Evolutionary conservation across 2,329 filamentous ascomycete species (phyloP).

Genomic region (Cladosporium sp.): DNA sequence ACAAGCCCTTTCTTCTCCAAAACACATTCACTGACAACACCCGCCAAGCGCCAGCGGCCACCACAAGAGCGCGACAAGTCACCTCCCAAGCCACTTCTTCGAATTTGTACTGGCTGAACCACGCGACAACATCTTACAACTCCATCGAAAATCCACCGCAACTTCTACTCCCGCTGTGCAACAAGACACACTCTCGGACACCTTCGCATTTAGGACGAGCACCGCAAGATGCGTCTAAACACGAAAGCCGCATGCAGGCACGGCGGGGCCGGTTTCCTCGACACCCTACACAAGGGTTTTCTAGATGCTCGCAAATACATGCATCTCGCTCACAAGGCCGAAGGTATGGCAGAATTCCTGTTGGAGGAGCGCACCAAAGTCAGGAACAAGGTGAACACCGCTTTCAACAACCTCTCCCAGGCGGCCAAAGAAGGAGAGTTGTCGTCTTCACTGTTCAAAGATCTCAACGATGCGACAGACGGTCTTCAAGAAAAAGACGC

Average conservation of each 20-base stretch:
- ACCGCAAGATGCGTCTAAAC: not conserved
- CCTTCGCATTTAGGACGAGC: not conserved
- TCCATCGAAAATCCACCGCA: not conserved
- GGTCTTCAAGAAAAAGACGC: not conserved
- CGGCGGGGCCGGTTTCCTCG: not conserved
- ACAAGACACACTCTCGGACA: not conserved
- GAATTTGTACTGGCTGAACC: not conserved
- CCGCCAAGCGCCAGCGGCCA: not conserved
- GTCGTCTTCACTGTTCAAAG: not conserved
- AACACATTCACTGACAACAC: not conserved
- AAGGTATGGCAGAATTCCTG: not conserved
- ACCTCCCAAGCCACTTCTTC: not conserved
- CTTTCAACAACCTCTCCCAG: not conserved
- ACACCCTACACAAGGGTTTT: not conserved
- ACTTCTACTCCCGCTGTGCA: not conserved
- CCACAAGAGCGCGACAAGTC: not conserved
- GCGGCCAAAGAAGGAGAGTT: slow-evolving; percentile 1
- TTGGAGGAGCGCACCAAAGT: not conserved
- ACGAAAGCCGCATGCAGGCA: not conserved
- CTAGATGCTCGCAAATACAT: not conserved
- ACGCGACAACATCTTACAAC: not conserved
- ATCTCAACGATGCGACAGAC: not conserved
- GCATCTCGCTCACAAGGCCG: not conserved
- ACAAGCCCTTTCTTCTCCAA: not conserved
- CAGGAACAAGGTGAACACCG: not conserved